Evolutionary conservation across 768 basidiomycete species (phyloP).

Genomic region (Boletus sp.): DNA sequence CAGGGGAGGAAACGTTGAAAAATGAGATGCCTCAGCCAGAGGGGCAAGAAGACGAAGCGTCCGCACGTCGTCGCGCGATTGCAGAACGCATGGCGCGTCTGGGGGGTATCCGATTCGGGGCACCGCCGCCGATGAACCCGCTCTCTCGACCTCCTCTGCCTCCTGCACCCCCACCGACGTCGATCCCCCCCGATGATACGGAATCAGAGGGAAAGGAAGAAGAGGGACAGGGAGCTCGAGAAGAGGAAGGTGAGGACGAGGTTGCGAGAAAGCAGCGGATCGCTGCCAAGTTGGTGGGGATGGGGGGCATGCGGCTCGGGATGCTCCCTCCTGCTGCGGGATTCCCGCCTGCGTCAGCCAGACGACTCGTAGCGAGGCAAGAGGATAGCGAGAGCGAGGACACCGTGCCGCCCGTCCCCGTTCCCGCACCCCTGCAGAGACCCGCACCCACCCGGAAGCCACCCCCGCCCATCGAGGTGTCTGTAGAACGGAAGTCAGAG

Average conservation of each 20-base stretch:
- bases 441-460: slow-evolving; percentile 31
- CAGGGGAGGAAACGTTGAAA: slow-evolving; percentile 13
- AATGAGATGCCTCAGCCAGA: slow-evolving; percentile 10
- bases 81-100: slow-evolving; percentile 95
- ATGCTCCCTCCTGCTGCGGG: slow-evolving; percentile 41
- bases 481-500: slow-evolving; percentile 6
- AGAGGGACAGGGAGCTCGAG: slow-evolving; percentile 18
- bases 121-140: slow-evolving; percentile 46
- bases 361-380: slow-evolving; percentile 14
- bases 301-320: slow-evolving; percentile 57
- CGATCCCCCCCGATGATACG: slow-evolving; percentile 26
- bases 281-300: slow-evolving; percentile 48
- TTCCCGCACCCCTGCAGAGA: slow-evolving; percentile 32
- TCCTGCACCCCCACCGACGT: slow-evolving; percentile 35
- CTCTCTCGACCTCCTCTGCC: slow-evolving; percentile 37
- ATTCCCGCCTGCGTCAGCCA: slow-evolving; percentile 12
- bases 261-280: slow-evolving; percentile 53
- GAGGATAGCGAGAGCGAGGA: slow-evolving; percentile 33
- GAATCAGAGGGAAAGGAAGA: slow-evolving; percentile 18
- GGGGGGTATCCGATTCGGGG: slow-evolving; percentile 81
- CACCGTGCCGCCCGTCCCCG: slow-evolving; percentile 23
- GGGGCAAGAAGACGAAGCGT: slow-evolving; percentile 43
- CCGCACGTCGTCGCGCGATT: slow-evolving; percentile 62
- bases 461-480: slow-evolving; percentile 19
- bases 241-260: slow-evolving; percentile 59